Conservation (phyloP, 495 filamentous ascomycete species). For the Paragyromitra xinjiangensis region DNA sequence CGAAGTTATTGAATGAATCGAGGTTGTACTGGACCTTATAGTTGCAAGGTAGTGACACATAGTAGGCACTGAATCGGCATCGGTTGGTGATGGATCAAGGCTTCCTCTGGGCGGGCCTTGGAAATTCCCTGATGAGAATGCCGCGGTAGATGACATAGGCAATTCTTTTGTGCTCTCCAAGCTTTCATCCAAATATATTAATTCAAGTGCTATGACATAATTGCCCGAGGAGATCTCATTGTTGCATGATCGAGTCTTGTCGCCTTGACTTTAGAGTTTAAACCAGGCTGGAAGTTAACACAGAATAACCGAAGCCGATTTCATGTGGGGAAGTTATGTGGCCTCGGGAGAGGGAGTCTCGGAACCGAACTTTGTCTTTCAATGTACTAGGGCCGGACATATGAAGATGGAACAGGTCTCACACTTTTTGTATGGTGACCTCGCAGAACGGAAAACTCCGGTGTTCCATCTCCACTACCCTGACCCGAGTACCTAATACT, state of each 20-base stretch:
- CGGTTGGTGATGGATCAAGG: neutral
- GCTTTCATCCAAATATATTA: conserved; percentile 40
- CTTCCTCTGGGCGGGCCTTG: neutral
- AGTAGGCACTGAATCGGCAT: conserved; percentile 42
- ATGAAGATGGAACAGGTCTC: too few relatives aligned
- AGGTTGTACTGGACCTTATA: conserved; percentile 15
- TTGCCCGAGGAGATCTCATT: conserved; percentile 16
- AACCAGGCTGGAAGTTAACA: conserved; percentile 5
- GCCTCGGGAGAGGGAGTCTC: neutral
- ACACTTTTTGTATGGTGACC: too few relatives aligned
- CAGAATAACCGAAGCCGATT: conserved; percentile 32
- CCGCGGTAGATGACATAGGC: neutral
- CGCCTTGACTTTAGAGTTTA: conserved; percentile 9
- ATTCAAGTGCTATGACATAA: conserved; percentile 15
- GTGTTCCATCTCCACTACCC: too few relatives aligned
- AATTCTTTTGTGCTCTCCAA: conserved; percentile 10
- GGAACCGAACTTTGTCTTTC: neutral
- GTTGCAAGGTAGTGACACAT: conserved; percentile 31
- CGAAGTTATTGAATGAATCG: conserved; percentile 33
- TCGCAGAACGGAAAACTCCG: too few relatives aligned
- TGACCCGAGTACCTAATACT: conserved; percentile 35
- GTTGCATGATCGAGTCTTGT: conserved; percentile 14
- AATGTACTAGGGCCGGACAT: too few relatives aligned
- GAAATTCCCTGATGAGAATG: conserved; percentile 3
- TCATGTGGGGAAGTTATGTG: conserved; percentile 18